Conservation (phyloP, 2,329 filamentous ascomycete species). For the Fusarium albosuccineum region DNA sequence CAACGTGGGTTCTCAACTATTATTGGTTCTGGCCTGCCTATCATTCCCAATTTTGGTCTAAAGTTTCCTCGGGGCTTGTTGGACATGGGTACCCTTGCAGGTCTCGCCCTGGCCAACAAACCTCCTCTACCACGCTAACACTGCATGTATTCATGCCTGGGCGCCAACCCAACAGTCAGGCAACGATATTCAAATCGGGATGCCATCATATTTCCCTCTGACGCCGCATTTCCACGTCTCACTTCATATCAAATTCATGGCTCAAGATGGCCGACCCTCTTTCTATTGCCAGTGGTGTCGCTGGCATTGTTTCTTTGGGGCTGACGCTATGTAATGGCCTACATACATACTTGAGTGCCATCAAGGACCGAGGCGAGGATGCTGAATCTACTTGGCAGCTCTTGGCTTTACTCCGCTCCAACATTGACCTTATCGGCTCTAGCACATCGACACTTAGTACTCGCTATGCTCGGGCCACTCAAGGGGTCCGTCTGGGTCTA, state of each 20-base stretch:
- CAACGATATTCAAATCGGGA: not conserved
- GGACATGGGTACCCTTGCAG: no score
- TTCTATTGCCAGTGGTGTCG: not conserved
- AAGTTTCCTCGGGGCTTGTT: no score
- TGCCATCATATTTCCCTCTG: not conserved
- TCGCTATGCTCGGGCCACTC: not conserved
- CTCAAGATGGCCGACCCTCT: slow-evolving; percentile 9
- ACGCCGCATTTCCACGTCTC: no score
- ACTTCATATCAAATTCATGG: no score
- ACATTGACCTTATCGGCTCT: not conserved
- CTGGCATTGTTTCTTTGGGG: slow-evolving; percentile 15
- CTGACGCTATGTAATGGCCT: not conserved
- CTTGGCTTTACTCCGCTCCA: not conserved
- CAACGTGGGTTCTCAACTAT: no score
- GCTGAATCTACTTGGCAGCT: accelerated
- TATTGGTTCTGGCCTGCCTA: no score
- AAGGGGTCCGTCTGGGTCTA: no score
- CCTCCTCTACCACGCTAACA: no score
- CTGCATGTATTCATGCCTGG: not conserved
- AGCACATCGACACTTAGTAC: accelerated
- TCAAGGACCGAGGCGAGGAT: not conserved
- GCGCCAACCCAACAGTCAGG: no score
- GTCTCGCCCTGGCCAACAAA: no score
- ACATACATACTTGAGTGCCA: not conserved
- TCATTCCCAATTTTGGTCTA: no score